These are phyloP conservation scores for Anthoceros angustus DNA, from an alignment of 225 moss, liverwort and hornwort genomes.

Conservation along the genomic window DNA sequence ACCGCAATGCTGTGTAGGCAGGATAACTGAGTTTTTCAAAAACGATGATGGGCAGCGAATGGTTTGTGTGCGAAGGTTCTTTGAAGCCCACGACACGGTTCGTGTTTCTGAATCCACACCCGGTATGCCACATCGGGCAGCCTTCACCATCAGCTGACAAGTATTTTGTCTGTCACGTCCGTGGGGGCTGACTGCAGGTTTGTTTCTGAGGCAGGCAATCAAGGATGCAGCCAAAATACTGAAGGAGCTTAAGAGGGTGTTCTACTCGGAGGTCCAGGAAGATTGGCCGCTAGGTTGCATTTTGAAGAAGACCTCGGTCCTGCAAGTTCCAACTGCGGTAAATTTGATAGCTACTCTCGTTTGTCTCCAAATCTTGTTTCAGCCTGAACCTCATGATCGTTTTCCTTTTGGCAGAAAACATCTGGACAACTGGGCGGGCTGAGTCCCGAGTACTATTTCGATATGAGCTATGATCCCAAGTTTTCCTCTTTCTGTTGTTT, in stretches of 20 bases:
- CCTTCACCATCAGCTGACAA: too few relatives aligned
- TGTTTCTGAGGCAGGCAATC: conserved; percentile 21
- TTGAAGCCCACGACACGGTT: conserved; percentile 78
- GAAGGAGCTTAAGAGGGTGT: conserved; percentile 52
- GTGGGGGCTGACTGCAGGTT: neutral
- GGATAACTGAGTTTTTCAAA: conserved; percentile 63
- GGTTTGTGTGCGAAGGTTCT: conserved; percentile 86
- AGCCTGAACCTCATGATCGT: neutral
- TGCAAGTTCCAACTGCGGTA: conserved; percentile 61
- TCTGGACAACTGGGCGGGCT: conserved; percentile 20
- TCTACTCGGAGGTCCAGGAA: conserved; percentile 51
- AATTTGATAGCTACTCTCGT: neutral
- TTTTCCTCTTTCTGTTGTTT: conserved; percentile 73
- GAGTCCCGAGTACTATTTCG: conserved; percentile 64
- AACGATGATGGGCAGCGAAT: conserved; percentile 45
- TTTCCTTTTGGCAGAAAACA: conserved; percentile 28
- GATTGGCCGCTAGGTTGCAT: conserved; percentile 69
- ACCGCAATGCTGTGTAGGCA: conserved; percentile 30
- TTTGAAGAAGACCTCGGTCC: conserved; percentile 43
- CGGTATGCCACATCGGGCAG: neutral
- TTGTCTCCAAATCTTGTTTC: too few relatives aligned
- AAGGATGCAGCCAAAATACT: conserved; percentile 35
- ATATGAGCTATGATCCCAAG: conserved; percentile 62
- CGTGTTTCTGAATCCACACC: neutral
- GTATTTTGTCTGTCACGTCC: neutral